A percentile compares a stretch with the other conserved stretches of the same genome.
Evolutionary conservation across 192 early-diverging fungal species (phyloP).

Genomic region (Mortierella hygrophila): DNA sequence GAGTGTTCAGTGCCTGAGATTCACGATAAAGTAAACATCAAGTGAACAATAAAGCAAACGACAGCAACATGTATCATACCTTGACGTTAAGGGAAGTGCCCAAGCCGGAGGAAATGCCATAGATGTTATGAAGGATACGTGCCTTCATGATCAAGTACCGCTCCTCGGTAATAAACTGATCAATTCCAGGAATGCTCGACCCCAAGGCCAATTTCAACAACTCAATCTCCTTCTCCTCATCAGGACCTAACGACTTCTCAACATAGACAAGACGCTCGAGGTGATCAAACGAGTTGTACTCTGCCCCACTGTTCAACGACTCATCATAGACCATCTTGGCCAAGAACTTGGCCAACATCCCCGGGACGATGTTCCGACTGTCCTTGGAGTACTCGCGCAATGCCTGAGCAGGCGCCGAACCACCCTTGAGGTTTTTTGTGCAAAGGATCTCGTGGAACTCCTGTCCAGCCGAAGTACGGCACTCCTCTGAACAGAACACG

Average conservation of each 20-base stretch:
- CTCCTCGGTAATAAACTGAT: conserved; percentile 85
- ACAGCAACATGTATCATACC: conserved; percentile 8
- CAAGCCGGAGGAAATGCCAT: conserved; percentile 68
- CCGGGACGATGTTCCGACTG: conserved; percentile 66
- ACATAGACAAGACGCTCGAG: conserved; percentile 85
- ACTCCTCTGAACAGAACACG: conserved; percentile 77
- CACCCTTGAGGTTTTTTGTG: conserved; percentile 46
- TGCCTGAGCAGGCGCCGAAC: conserved; percentile 51
- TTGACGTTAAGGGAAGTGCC: conserved; percentile 34
- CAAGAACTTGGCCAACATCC: conserved; percentile 89
- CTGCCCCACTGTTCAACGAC: conserved; percentile 71
- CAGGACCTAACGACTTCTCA: conserved; percentile 63
- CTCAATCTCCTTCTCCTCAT: conserved; percentile 68
- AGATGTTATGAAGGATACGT: conserved; percentile 87
- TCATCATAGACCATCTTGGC: conserved; percentile 85
- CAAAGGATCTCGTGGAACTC: conserved; percentile 74
- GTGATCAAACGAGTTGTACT: conserved; percentile 88
- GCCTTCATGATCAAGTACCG: conserved; percentile 90
- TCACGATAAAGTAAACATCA: neutral
- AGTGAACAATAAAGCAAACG: neutral
- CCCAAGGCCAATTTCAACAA: conserved; percentile 76
- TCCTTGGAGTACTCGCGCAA: conserved; percentile 58
- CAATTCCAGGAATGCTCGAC: conserved; percentile 81
- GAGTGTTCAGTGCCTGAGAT: neutral
- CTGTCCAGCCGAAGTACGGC: conserved; percentile 67